Conservation (phyloP, 1,284 basidiomycete species). For the Heimioporus retisporus region DNA sequence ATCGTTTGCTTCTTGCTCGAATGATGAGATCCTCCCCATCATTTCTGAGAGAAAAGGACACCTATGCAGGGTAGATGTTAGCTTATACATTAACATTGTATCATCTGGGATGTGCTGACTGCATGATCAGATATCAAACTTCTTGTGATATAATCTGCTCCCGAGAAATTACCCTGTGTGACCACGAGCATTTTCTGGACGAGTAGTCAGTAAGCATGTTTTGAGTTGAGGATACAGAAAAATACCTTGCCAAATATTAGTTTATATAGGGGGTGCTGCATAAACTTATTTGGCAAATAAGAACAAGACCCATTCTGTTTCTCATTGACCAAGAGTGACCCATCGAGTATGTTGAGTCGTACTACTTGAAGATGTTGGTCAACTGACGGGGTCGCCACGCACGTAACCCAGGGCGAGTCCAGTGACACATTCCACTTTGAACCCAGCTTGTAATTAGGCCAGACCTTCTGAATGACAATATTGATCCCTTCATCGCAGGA, state of each 20-base stretch:
- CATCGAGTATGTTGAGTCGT: slow-evolving; percentile 53
- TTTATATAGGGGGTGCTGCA: slow-evolving; percentile 43
- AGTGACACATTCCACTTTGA: slow-evolving; percentile 43
- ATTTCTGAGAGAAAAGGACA: slow-evolving; percentile 42
- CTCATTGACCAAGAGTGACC: slow-evolving; percentile 54
- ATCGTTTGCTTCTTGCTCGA: slow-evolving; percentile 28
- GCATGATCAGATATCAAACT: slow-evolving; percentile 32
- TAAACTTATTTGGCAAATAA: slow-evolving; percentile 48
- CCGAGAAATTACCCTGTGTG: slow-evolving; percentile 44
- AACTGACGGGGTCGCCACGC: slow-evolving; percentile 24
- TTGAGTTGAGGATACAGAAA: neutral
- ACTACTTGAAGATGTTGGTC: slow-evolving; percentile 35
- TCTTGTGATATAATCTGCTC: slow-evolving; percentile 50
- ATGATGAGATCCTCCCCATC: slow-evolving; percentile 40
- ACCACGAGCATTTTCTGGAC: slow-evolving; percentile 49
- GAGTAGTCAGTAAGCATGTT: neutral
- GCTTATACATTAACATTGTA: neutral
- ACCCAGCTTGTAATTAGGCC: slow-evolving; percentile 46
- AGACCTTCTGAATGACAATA: slow-evolving; percentile 46
- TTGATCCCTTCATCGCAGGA: slow-evolving; percentile 40
- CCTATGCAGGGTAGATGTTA: slow-evolving; percentile 22
- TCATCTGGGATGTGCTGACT: slow-evolving; percentile 21
- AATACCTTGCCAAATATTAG: slow-evolving; percentile 45
- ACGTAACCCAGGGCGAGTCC: slow-evolving; percentile 49
- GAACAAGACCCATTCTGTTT: slow-evolving; percentile 45